Evolutionary conservation across 352 stramenopile genomes (phyloP).

Genomic region (Elongisporangium prolatum): DNA sequence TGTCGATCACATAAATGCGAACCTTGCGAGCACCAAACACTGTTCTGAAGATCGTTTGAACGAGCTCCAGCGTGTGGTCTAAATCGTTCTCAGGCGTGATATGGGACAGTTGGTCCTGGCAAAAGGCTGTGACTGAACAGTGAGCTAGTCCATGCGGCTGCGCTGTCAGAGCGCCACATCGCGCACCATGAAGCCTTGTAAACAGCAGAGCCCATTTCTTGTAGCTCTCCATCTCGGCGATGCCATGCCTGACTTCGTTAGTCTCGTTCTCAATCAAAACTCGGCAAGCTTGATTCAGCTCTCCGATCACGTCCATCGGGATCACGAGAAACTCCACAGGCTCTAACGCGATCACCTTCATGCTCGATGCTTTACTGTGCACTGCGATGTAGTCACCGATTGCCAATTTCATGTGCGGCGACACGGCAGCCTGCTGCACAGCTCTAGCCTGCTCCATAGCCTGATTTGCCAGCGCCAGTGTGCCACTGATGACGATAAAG

Average conservation of each 20-base stretch:
- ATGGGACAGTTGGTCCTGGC: slow-evolving; percentile 69
- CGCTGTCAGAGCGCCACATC: slow-evolving; percentile 22
- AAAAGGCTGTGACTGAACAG: slow-evolving; percentile 64
- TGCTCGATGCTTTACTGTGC: slow-evolving; percentile 23
- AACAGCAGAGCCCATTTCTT: slow-evolving; percentile 74
- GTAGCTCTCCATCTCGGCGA: slow-evolving; percentile 65
- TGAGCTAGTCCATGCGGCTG: slow-evolving; percentile 42
- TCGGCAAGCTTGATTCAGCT: slow-evolving; percentile 21
- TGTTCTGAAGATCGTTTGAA: slow-evolving; percentile 46
- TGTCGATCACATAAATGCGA: slow-evolving; percentile 59
- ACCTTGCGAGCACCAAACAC: slow-evolving; percentile 57
- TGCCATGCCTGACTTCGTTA: slow-evolving; percentile 23
- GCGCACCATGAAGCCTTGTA: slow-evolving; percentile 33
- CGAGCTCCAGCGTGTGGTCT: slow-evolving; percentile 68
- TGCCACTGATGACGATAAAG: slow-evolving; percentile 63
- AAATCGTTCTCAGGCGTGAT: slow-evolving; percentile 76
- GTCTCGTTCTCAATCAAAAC: slow-evolving; percentile 39
- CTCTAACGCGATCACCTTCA: slow-evolving; percentile 70
- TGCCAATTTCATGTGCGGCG: slow-evolving; percentile 49
- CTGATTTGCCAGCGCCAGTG: slow-evolving; percentile 29
- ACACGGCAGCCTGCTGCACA: slow-evolving; percentile 43
- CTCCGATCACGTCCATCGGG: slow-evolving; percentile 39
- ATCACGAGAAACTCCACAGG: slow-evolving; percentile 57
- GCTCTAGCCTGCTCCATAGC: slow-evolving; percentile 32
- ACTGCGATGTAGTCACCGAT: slow-evolving; percentile 68